Base-by-base conservation (phyloP, 2,329 filamentous ascomycete genomes). In the Diaporthe velutina region DNA sequence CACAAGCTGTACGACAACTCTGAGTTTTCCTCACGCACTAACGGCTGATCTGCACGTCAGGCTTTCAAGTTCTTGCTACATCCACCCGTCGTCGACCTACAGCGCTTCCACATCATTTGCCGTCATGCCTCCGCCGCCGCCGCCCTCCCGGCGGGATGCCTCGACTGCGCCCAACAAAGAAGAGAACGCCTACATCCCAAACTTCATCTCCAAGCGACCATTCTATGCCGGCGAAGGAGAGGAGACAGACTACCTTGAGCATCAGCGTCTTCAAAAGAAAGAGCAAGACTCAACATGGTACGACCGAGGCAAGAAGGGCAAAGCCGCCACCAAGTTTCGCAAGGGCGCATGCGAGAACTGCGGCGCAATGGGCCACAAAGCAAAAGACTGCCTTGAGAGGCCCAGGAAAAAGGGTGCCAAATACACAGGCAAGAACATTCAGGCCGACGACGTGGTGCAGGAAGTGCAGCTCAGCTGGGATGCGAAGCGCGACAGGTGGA, bases 331-430 rank as follows among this genome's bases (percentile, higher is more conserved):
- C 78, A 99, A 98, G 82, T 99, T 94, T 83, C 94, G 97, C 78
- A 99, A 98, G 86, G 97, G 97, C 81, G 96, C 97, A 71, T 99
- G 97, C 86, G 96, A 98, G 85, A 99, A 99, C 85, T 99, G 97
- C 86, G 97, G 97, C 80, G 93, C 95, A 74, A 97, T 98, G 94
- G 95, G 94, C 78, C 97, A 99, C 85, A 98, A 98, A 85, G 93
- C 92, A 70, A 98, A 98, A 82, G 96, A 98, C 81, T 99, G 97
- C 82, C 85, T 99, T 68, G 95, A 93, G 80, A 90, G 97, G 71
- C 97, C 96, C 40, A 91, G 97, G 75, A 97, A 97, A 70, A 92
- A 93, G 73, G 96, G 97, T 77, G 97, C 97, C 15, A 95, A 93
- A 82, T 98, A 94, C 92, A 98, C 96, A 0, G 97, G 97, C 30